Evolutionary conservation across 129 eudicot species (phyloP).

Genomic region (Mikania micrantha): DNA sequence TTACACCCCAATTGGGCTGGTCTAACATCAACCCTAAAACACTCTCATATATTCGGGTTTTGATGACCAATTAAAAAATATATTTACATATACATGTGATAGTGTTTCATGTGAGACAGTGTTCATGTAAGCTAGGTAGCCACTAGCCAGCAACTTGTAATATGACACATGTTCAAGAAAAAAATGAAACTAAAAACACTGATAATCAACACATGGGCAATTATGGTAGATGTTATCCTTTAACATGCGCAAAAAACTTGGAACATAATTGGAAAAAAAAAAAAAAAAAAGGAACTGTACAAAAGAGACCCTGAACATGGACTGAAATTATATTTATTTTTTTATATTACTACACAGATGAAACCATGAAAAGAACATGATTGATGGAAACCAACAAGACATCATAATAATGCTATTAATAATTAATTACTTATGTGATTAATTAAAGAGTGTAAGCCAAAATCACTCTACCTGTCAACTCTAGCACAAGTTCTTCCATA

Average conservation of each 20-base stretch:
- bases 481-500: conserved; percentile 59
- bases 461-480: conserved; percentile 40
- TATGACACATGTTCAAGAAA: background rate
- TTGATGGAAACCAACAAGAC: conserved; percentile 20
- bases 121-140: background rate
- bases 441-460: conserved; percentile 7
- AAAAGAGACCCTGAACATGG: conserved; percentile 6
- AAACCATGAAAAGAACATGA: conserved; percentile 24
- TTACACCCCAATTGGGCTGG: no score
- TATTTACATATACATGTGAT: background rate
- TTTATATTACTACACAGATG: conserved; percentile 23
- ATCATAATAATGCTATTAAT: conserved; percentile 23
- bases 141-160: background rate
- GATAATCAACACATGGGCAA: background rate
- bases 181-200: background rate
- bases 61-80: background rate
- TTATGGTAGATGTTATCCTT: background rate
- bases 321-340: conserved; percentile 15
- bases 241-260: background rate
- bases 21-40: no score
- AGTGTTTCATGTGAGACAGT: conserved; percentile 3
- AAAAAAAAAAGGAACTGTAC: conserved; percentile 9
- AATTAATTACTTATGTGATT: conserved; percentile 25
- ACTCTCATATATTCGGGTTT: background rate
- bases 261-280: background rate